Percentiles rank a stretch among this genome's conserved stretches.
Conservation (phyloP, 768 basidiomycete species). For the Boletus fagicola region DNA sequence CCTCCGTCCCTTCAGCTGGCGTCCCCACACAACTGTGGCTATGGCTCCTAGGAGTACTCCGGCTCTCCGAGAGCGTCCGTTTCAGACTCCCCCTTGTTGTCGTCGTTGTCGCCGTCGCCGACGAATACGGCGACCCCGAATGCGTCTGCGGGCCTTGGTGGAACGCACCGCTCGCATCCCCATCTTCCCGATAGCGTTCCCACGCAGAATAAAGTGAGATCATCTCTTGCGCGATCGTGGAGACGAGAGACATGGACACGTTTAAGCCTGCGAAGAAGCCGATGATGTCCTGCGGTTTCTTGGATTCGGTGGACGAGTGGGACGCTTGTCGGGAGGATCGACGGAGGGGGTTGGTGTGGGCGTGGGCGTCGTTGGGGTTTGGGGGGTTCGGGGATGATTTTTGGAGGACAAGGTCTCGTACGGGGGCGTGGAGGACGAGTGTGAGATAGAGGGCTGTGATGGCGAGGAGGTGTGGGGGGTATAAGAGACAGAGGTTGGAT, state of each 20-base stretch:
- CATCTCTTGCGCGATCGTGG: constrained; percentile 88
- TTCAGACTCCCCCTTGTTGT: constrained; percentile 21
- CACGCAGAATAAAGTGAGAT: constrained; percentile 86
- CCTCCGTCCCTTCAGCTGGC: constrained; percentile 26
- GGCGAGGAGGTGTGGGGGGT: constrained; percentile 94
- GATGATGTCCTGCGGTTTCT: constrained; percentile 63
- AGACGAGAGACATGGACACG: constrained; percentile 77
- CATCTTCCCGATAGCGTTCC: constrained; percentile 77
- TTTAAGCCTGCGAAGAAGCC: constrained; percentile 84
- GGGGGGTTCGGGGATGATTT: constrained; percentile 32
- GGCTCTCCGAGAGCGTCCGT: constrained; percentile 21
- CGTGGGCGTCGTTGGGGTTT: constrained; percentile 13
- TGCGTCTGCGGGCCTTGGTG: constrained; percentile 1
- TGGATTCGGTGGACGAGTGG: constrained; percentile 27
- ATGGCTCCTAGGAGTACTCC: constrained; percentile 22
- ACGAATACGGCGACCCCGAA: constrained; percentile 22
- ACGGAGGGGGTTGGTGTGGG: constrained; percentile 42
- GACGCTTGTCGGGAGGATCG: constrained; percentile 54
- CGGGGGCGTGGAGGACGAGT: constrained; percentile 67
- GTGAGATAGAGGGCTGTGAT: constrained; percentile 90
- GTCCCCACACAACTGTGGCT: constrained; percentile 29
- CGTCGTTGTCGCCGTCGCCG: constrained; percentile 1
- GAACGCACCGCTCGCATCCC: constrained; percentile 37
- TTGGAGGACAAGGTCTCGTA: constrained; percentile 44
- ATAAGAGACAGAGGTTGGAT: constrained; percentile 88